A percentile compares a stretch with the other conserved stretches of the same genome.
phyloP scores from a whole-genome alignment of 73 alveolate species.

The Breviolum minutum region DNA sequence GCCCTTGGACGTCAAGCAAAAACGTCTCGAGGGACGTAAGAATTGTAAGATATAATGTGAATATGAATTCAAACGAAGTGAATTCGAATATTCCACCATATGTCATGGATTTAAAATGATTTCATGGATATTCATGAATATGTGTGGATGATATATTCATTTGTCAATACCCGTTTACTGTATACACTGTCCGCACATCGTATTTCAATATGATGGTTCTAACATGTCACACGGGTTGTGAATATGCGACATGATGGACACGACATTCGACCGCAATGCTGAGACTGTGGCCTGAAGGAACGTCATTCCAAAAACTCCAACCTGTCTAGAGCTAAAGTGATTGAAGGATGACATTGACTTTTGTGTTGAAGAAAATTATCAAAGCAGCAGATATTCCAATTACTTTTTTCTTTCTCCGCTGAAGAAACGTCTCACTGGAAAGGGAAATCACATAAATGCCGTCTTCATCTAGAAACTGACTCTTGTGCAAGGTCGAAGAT shows the following conservation, averaged over 20 bases:
- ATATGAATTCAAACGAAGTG: not conserved
- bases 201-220: too few species aligned
- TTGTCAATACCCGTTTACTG: too few species aligned
- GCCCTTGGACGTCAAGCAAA: constrained; percentile 25
- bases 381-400: not conserved
- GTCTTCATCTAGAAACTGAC: too few species aligned
- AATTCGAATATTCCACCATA: not conserved
- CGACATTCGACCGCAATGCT: not conserved
- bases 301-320: constrained; percentile 85
- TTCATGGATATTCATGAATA: not conserved
- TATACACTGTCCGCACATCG: too few species aligned
- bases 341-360: not conserved
- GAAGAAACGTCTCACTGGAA: too few species aligned
- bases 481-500: too few species aligned
- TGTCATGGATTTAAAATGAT: too few species aligned
- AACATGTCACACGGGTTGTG: not conserved
- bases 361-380: too few species aligned
- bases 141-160: not conserved
- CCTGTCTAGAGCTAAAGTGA: constrained; percentile 5
- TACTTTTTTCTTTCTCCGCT: not conserved
- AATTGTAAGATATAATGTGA: not conserved
- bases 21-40: not conserved
- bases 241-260: not conserved
- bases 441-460: too few species aligned
- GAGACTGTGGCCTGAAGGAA: constrained; percentile 64